Conservation (phyloP, 208 protist species). For the Trypanosoma platydactyli region DNA sequence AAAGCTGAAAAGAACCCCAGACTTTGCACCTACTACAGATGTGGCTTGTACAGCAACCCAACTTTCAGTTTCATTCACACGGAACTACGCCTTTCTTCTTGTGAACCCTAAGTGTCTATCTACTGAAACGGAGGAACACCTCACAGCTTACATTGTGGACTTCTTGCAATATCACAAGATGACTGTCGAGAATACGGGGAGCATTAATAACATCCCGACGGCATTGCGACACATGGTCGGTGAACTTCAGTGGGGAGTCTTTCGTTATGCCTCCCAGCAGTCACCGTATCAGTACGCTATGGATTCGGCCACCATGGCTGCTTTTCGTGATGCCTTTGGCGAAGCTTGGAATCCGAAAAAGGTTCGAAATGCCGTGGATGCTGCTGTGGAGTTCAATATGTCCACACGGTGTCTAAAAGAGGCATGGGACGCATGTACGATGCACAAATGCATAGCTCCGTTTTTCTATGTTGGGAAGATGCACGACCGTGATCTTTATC, state of each 20-base stretch:
- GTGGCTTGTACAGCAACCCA: not conserved
- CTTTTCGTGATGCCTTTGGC: conserved; percentile 29
- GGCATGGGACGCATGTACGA: conserved; percentile 35
- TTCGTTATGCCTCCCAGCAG: conserved; percentile 49
- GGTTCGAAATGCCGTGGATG: conserved; percentile 37
- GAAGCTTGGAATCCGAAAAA: conserved; percentile 24
- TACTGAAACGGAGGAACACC: conserved; percentile 6
- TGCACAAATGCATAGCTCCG: conserved; percentile 29
- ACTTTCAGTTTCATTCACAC: too few species aligned
- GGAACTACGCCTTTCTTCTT: conserved; percentile 44
- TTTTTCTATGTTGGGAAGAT: conserved; percentile 49
- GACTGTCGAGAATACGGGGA: conserved; percentile 25
- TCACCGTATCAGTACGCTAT: conserved; percentile 34
- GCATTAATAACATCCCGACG: conserved; percentile 23
- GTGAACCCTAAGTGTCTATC: conserved; percentile 30
- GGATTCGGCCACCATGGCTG: conserved; percentile 13
- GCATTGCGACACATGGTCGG: conserved; percentile 34
- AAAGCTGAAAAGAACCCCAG: too few species aligned
- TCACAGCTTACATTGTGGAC: conserved; percentile 20
- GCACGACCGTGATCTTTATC: conserved; percentile 24
- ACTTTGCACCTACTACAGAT: not conserved
- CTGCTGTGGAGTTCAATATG: conserved; percentile 34
- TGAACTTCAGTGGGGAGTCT: conserved; percentile 38
- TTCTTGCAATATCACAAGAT: conserved; percentile 37
- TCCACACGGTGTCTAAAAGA: conserved; percentile 30